Conservation (phyloP, 2,329 filamentous ascomycete species). For the Pseudopithomyces chartarum region DNA sequence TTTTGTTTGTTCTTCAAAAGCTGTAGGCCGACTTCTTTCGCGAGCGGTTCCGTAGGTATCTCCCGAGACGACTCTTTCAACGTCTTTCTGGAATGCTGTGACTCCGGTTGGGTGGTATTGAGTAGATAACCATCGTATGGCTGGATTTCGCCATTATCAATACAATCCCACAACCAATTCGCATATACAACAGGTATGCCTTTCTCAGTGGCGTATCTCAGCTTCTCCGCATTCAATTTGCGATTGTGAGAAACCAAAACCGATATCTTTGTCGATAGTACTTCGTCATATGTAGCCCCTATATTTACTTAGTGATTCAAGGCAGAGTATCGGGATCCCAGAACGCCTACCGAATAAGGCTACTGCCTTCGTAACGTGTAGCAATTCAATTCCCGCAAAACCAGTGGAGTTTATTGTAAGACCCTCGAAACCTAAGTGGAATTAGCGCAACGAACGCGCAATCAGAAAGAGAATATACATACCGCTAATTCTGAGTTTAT, state of each 20-base stretch:
- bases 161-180: constrained; percentile 85
- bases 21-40: constrained; percentile 28
- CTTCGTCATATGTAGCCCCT: constrained; percentile 80
- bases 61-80: constrained; percentile 19
- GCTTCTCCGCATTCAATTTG: constrained; percentile 71
- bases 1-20: constrained; percentile 23
- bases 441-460: constrained; percentile 23
- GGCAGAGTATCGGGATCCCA: constrained; percentile 1
- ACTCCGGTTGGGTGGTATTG: constrained; percentile 19
- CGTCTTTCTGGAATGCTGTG: constrained; percentile 21
- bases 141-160: constrained; percentile 59
- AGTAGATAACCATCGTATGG: constrained; percentile 52
- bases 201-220: constrained; percentile 75
- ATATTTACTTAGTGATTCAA: constrained; percentile 19
- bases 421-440: constrained; percentile 63
- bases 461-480: constrained; percentile 12
- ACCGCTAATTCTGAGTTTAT: constrained; percentile 68
- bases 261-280: constrained; percentile 72
- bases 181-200: constrained; percentile 79
- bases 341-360: constrained; percentile 65
- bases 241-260: constrained; percentile 73
- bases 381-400: constrained; percentile 81
- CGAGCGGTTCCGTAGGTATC: constrained; percentile 24
- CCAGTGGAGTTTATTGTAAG: constrained; percentile 79
- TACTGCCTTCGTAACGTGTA: constrained; percentile 80